phyloP scores from a whole-genome alignment of 208 protist genomes.

The Trichomonas tenax region DNA sequence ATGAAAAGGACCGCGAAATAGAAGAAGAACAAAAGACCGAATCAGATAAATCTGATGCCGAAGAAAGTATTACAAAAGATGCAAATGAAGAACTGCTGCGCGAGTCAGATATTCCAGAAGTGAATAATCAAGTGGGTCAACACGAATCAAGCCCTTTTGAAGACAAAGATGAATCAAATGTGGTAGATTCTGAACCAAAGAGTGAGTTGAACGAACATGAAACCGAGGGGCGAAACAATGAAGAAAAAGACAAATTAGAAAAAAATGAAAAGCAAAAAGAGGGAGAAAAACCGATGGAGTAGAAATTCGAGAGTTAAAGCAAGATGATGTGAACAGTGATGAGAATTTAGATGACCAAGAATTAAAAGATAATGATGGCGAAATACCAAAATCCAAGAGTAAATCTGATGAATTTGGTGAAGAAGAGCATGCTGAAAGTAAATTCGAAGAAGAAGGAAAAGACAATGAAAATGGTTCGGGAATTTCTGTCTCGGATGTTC shows the following conservation, averaged over 20 bases:
- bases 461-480: too few species aligned
- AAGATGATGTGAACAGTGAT: too few species aligned
- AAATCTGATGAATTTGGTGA: background rate
- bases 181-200: too few species aligned
- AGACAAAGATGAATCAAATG: background rate
- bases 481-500: too few species aligned
- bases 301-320: too few species aligned
- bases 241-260: background rate
- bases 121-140: background rate
- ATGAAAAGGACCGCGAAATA: background rate
- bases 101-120: background rate
- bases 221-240: too few species aligned
- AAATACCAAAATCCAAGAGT: too few species aligned
- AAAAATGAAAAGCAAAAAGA: background rate
- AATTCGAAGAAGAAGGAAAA: background rate
- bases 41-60: background rate
- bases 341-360: too few species aligned
- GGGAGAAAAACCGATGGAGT: too few species aligned
- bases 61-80: background rate
- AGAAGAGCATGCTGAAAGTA: background rate
- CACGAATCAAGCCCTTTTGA: too few species aligned
- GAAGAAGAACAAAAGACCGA: background rate
- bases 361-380: too few species aligned
- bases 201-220: too few species aligned
- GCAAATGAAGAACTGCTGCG: background rate